These are phyloP conservation scores for Umbilicaria muhlenbergii DNA, from an alignment of 495 filamentous ascomycete species.

Conservation along the genomic window DNA sequence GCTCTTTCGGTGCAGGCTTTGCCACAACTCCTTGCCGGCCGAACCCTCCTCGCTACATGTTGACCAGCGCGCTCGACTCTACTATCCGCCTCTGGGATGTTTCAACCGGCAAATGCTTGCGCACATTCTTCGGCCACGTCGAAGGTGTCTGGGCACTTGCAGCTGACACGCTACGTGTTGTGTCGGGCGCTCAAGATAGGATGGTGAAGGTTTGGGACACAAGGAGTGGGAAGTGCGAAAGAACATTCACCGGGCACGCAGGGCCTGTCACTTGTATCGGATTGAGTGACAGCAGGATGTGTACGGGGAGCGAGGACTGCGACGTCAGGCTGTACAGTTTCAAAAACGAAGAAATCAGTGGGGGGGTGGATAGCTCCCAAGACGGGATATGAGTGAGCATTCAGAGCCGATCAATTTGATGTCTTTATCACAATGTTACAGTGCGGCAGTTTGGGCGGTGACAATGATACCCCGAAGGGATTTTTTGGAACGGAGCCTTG, in stretches of 20 bases:
- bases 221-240: constrained; percentile 73
- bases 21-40: constrained; percentile 40
- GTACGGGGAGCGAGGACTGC: constrained; percentile 83
- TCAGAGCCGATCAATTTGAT: no score
- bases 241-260: constrained; percentile 77
- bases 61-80: constrained; percentile 77
- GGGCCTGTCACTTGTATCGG: constrained; percentile 88
- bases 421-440: no score
- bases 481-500: no score
- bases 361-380: not conserved
- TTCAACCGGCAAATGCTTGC: constrained; percentile 60
- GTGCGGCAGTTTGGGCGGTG: no score
- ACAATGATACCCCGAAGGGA: no score
- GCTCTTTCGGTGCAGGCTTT: constrained; percentile 42
- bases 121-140: constrained; percentile 90
- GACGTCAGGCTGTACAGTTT: constrained; percentile 82
- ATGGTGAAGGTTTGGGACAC: constrained; percentile 98
- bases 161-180: constrained; percentile 77
- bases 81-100: constrained; percentile 93
- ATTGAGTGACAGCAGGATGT: constrained; percentile 72
- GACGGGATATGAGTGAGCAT: no score
- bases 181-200: constrained; percentile 78
- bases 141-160: constrained; percentile 93
- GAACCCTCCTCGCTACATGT: constrained; percentile 71
- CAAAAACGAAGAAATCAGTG: constrained; percentile 28